These are phyloP conservation scores for Moniliella sp. DNA, from an alignment of 1,284 basidiomycete genomes.

Conservation along the genomic window DNA sequence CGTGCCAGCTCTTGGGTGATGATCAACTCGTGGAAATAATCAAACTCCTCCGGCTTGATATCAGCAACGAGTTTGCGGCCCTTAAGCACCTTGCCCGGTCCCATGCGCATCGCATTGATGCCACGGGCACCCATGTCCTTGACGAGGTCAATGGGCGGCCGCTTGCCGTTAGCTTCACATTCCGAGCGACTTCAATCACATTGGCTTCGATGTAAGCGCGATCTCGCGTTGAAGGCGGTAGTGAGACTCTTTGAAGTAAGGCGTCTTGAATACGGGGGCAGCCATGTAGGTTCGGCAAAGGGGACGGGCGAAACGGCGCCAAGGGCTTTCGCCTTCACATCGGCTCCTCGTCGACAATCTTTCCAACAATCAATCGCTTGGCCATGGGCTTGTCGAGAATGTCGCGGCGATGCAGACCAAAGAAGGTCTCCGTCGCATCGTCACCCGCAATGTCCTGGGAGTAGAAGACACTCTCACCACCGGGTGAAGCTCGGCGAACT, in stretches of 20 bases:
- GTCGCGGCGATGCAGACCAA: too few species aligned
- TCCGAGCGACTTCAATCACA: constrained; percentile 12
- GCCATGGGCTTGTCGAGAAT: too few species aligned
- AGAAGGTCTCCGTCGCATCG: constrained; percentile 31
- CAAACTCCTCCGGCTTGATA: constrained; percentile 3
- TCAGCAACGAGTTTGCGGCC: constrained; percentile 40
- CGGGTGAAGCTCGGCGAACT: constrained; percentile 29
- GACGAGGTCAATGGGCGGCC: constrained; percentile 29
- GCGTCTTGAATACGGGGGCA: constrained; percentile 21
- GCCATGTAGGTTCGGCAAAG: constrained; percentile 28
- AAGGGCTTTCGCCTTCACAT: constrained; percentile 18
- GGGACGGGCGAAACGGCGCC: constrained; percentile 26
- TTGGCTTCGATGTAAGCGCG: constrained; percentile 21
- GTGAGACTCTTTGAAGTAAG: constrained; percentile 35
- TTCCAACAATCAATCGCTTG: constrained; percentile 24
- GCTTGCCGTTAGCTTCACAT: constrained; percentile 28
- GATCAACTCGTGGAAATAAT: constrained; percentile 3
- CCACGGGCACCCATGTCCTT: constrained; percentile 35
- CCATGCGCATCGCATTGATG: constrained; percentile 67
- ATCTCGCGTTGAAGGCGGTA: constrained; percentile 32
- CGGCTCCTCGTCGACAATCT: constrained; percentile 29
- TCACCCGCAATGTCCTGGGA: constrained; percentile 28
- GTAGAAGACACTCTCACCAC: constrained; percentile 27
- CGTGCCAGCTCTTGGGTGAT: constrained; percentile 3
- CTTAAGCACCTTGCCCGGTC: constrained; percentile 55